These are phyloP conservation scores for Zanthoxylum bungeanum DNA, from an alignment of 345 rosid species.

Conservation along the genomic window DNA sequence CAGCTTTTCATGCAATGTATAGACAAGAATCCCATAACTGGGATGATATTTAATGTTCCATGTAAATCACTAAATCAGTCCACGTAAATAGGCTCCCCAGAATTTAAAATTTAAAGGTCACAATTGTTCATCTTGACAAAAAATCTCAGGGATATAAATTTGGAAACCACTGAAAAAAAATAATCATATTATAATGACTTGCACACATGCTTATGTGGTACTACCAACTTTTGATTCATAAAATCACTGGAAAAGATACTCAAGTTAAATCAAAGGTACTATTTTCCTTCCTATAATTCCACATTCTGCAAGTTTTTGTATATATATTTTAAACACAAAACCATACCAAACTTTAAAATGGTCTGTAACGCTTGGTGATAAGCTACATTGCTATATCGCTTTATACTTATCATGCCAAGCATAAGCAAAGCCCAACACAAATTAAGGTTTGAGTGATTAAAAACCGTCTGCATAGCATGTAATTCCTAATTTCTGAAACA, in stretches of 20 bases:
- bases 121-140: neutral
- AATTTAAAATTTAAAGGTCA: conserved; percentile 1
- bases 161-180: neutral
- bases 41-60: neutral
- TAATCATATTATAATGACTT: neutral
- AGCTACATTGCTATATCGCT: neutral
- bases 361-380: neutral
- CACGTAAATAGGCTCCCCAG: neutral
- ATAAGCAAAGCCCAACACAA: neutral
- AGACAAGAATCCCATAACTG: neutral
- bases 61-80: too few relatives aligned
- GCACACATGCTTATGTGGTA: neutral
- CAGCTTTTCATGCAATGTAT: neutral
- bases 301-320: neutral
- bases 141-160: neutral
- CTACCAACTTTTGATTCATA: neutral
- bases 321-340: neutral
- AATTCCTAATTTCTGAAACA: neutral
- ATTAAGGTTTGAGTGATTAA: neutral
- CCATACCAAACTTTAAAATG: neutral
- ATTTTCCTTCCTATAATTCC: neutral
- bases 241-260: neutral
- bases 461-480: neutral
- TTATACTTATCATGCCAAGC: neutral
- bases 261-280: neutral